Percentiles rank a stretch among this genome's conserved stretches.
These are phyloP conservation scores for Cichorium intybus DNA, from an alignment of 140 eudicot species.

Conservation along the genomic window DNA sequence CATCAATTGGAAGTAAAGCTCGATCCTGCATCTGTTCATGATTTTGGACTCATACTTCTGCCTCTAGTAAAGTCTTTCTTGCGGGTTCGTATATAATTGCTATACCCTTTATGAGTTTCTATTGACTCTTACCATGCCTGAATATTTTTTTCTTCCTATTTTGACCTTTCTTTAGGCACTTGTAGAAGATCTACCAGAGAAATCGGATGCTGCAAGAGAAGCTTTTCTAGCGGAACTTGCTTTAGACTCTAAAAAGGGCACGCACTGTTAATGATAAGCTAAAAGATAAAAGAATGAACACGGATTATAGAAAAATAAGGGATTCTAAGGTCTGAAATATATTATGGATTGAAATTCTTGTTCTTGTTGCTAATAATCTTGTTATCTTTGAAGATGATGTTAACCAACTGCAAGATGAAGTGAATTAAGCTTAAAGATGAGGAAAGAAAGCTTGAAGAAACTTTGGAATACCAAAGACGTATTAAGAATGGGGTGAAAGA, in stretches of 20 bases:
- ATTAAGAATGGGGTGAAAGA: conserved; percentile 92
- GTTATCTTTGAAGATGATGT: conserved; percentile 33
- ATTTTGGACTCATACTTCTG: conserved; percentile 64
- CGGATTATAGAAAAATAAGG: conserved; percentile 61
- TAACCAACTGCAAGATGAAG: conserved; percentile 62
- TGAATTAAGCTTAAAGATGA: conserved; percentile 86
- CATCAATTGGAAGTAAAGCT: conserved; percentile 85
- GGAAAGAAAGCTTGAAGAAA: conserved; percentile 97
- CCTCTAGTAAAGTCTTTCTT: conserved; percentile 79
- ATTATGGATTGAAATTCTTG: conserved; percentile 5
- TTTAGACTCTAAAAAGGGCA: conserved; percentile 64
- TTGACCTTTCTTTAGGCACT: conserved; percentile 51
- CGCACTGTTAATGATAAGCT: conserved; percentile 48
- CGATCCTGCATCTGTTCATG: conserved; percentile 61
- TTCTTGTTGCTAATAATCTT: conserved; percentile 8
- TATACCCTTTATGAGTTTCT: background rate
- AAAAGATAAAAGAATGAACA: conserved; percentile 68
- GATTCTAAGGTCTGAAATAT: conserved; percentile 61
- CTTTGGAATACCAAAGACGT: conserved; percentile 87
- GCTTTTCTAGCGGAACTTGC: conserved; percentile 98
- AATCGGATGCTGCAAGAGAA: conserved; percentile 99
- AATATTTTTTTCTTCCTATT: background rate
- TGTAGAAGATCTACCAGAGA: conserved; percentile 87
- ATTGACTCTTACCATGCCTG: background rate
- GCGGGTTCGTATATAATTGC: conserved; percentile 70